Evolutionary conservation across 495 filamentous ascomycete genomes (phyloP), one percentile per base, ranked within the genome.

Genomic region (Podospora didyma): DNA sequence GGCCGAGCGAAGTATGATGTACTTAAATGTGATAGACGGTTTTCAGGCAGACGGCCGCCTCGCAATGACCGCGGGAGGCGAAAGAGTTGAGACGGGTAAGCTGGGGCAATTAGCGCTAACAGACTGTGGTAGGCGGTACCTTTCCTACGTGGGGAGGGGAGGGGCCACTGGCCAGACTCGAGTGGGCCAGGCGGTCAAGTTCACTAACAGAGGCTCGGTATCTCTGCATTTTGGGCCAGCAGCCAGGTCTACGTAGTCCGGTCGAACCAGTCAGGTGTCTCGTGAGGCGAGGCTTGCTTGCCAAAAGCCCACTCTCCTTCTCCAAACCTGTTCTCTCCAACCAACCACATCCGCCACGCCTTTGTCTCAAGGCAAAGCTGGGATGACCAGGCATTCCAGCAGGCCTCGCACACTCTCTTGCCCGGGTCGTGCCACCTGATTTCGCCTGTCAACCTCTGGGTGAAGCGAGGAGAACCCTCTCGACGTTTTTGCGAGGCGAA

Each of bases 91-190:
- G 61, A 49, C 51, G 26, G 44, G 48, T 21, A 49, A 42, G 39
- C 1, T 42, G 48, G 57, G 54, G 44, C 53, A 53, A 44, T 41
- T 31, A 4, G 48, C 24, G 22, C 53, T 67, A 67, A 69, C 64
- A 69, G 58, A 53, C 49, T 56, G 50, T 49, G 64, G 64, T 63
- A 58, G 62, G 62, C 37, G 57, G 28, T 67, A 69, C 64, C 39
- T 31, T 16, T 66, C 21, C 20, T 42, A 42, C 21, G 21, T 14
- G 3, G 7, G 21, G 23, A 11, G 37, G 39, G 12, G 39, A 42
- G n/a, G 39, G 39, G n/a, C 39, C n/a, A n/a, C n/a, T n/a, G n/a
- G n/a, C n/a, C 39, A 42, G 39, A 17, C 39, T 42, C 3, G 39
- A 42, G 39, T 14, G 10, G 39, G 5, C 39, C 39, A 16, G n/a